Evolutionary conservation across 345 rosid species (phyloP), one percentile per base, ranked within the genome.

Genomic region (Eucalyptus brandiana): DNA sequence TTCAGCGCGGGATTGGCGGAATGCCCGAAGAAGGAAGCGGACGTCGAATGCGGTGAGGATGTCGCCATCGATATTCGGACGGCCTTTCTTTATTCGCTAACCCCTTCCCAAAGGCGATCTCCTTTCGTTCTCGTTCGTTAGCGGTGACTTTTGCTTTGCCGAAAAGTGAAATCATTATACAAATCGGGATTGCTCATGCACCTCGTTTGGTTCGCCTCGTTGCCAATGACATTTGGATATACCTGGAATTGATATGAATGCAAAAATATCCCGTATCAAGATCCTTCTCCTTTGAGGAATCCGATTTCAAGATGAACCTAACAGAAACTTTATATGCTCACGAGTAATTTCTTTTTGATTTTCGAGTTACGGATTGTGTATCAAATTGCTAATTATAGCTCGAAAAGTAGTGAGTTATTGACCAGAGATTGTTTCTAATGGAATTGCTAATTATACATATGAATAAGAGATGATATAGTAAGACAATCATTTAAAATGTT

Each of bases 301-400:
- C 47, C 8, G 2, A 37, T 2, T 23, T 69, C 26, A 2, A 18
- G 7, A 32, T 1, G 10, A 8, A 1, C 12, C 7, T 0, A 1
- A 67, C 7, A 17, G 2, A 17, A 69, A 0, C 12, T 5, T 9
- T 3, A 4, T 62, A 30, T 2, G 2, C 34, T 62, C 37, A 2
- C n/a, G 76, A 65, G 9, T 7, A n/a, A 6, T n/a, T 7, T 65
- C 9, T n/a, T 65, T 65, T 3, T 4, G 1, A 65, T 1, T 4
- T 16, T 65, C 76, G 11, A n/a, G 10, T 65, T 7, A 15, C 1
- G 4, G 3, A 32, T 32, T 17, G 4, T 32, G 6, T 17, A 9
- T 16, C 1, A 2, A 67, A 67, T 32, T 16, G 6, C 23, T 32
- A 67, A 67, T 67, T 67, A 8, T 65, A n/a, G 11, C 37, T 2